Percentiles rank a stretch among this genome's conserved stretches.
phyloP scores from a whole-genome alignment of 352 stramenopile genomes.

The Globisporangium solare region DNA sequence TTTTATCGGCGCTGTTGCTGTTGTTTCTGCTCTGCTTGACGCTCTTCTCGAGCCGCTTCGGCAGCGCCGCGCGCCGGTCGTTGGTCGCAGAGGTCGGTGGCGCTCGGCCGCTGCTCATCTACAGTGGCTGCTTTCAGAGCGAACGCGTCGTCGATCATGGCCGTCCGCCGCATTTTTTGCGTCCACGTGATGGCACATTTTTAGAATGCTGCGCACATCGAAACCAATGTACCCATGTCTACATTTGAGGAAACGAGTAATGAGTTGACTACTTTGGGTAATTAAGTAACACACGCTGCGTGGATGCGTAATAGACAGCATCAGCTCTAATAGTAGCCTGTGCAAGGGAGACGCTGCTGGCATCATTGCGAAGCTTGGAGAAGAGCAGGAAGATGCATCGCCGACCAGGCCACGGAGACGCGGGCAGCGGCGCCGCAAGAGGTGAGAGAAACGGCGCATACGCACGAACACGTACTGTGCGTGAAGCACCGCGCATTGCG shows the following conservation, averaged over 20 bases:
- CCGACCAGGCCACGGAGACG: conserved; percentile 15
- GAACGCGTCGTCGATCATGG: not conserved
- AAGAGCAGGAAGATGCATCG: conserved; percentile 20
- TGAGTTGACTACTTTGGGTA: too few relatives aligned
- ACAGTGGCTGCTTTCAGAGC: too few relatives aligned
- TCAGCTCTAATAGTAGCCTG: too few relatives aligned
- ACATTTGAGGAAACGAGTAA: too few relatives aligned
- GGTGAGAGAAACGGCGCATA: conserved; percentile 6
- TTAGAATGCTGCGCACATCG: too few relatives aligned
- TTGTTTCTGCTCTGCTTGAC: not conserved
- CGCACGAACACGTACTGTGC: not conserved
- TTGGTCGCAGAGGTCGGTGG: not conserved
- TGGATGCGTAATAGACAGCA: too few relatives aligned
- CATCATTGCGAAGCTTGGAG: too few relatives aligned
- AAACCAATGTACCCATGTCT: too few relatives aligned
- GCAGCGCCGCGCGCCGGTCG: conserved; percentile 8
- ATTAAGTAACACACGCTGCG: too few relatives aligned
- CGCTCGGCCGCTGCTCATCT: too few relatives aligned
- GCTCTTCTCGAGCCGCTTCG: conserved; percentile 17
- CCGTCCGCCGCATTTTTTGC: not conserved
- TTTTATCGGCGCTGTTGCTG: not conserved
- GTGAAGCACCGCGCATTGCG: not conserved
- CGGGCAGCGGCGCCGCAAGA: conserved; percentile 1
- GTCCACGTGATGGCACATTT: too few relatives aligned
- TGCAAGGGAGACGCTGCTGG: too few relatives aligned